phyloP scores from a whole-genome alignment of 2,329 filamentous ascomycete species.

The Ophioceras dolichostomum region DNA sequence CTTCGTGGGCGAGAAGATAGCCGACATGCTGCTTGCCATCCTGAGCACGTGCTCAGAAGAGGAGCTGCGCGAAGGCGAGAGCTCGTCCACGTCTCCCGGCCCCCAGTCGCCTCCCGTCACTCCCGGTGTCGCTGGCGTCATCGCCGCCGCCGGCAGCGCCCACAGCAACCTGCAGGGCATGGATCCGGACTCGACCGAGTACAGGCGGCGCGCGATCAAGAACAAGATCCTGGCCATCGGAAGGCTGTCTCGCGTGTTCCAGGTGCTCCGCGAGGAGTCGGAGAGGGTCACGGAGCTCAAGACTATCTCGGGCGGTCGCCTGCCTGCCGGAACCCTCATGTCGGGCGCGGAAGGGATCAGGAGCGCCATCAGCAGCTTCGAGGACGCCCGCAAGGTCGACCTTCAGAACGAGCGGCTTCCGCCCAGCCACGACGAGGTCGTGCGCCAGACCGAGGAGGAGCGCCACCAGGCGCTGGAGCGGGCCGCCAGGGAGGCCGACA shows the following conservation, averaged over 20 bases:
- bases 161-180: slow-evolving; percentile 15
- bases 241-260: slow-evolving; percentile 92
- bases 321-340: slow-evolving; percentile 95
- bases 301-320: slow-evolving; percentile 82
- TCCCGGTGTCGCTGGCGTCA: no score
- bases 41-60: slow-evolving; percentile 99
- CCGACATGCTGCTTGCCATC: slow-evolving; percentile 98
- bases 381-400: slow-evolving; percentile 94
- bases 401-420: slow-evolving; percentile 91
- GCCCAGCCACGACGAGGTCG: slow-evolving; percentile 84
- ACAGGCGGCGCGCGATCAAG: slow-evolving; percentile 93
- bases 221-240: slow-evolving; percentile 99
- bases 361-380: slow-evolving; percentile 92
- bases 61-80: slow-evolving; percentile 81
- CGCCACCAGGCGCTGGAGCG: slow-evolving; percentile 73
- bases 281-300: slow-evolving; percentile 96
- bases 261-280: slow-evolving; percentile 92
- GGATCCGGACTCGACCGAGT: slow-evolving; percentile 81
- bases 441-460: slow-evolving; percentile 69
- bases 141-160: slow-evolving; percentile 9
- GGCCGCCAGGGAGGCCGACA: slow-evolving; percentile 79
- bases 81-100: slow-evolving; percentile 55
- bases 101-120: slow-evolving; percentile 60
- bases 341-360: slow-evolving; percentile 96
- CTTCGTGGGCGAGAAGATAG: slow-evolving; percentile 98